These are phyloP conservation scores for Emmonsia crescens DNA, from an alignment of 2,329 filamentous ascomycete species.

Conservation along the genomic window DNA sequence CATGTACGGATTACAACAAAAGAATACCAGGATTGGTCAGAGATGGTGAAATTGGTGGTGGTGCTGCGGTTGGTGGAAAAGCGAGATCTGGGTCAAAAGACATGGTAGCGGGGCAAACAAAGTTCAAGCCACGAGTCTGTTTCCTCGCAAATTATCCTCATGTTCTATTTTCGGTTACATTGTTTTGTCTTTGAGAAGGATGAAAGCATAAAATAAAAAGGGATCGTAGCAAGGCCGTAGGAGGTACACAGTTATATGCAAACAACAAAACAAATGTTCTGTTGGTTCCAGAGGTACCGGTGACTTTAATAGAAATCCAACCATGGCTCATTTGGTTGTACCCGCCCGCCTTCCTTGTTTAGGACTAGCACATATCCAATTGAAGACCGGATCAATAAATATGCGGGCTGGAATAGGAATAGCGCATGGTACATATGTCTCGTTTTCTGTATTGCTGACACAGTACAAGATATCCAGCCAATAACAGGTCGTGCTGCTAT, in stretches of 20 bases:
- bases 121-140: neutral
- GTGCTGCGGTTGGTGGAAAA: neutral
- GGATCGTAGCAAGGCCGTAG: too few relatives aligned
- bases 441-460: neutral
- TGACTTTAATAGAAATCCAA: neutral
- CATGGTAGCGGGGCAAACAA: neutral
- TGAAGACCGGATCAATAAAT: neutral
- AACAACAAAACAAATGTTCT: constrained; percentile 1
- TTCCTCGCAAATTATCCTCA: neutral
- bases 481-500: neutral
- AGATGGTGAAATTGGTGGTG: neutral
- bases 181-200: neutral
- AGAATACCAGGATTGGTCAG: neutral
- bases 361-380: neutral
- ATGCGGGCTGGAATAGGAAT: neutral
- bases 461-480: neutral
- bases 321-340: neutral
- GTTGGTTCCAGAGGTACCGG: neutral
- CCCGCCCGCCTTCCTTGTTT: neutral
- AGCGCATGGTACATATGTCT: neutral
- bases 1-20: neutral
- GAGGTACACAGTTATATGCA: neutral
- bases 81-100: neutral
- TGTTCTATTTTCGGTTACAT: neutral
- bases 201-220: too few relatives aligned